Evolutionary conservation across 176 grass and related monocot genomes (phyloP), one percentile per base, ranked within the genome.

Genomic region (Zea luxurians): DNA sequence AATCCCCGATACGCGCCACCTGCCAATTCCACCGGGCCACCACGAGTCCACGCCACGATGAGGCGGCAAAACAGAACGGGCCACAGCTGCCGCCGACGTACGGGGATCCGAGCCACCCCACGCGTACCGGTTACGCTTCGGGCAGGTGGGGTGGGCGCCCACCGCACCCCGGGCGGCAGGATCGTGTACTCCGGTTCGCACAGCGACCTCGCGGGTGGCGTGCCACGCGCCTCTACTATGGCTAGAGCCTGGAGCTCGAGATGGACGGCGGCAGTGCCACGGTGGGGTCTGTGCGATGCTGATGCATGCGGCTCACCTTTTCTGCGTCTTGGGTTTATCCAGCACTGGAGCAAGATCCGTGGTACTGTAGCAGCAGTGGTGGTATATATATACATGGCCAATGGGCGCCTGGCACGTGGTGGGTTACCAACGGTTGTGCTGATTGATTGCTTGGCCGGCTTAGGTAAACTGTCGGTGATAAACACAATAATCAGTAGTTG

Each of bases 111-210:
- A 83, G 74, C 74, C 74, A 68, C 5, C 74, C 27, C 80, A 61
- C 66, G 75, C 86, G 86, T 77, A 84, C 61, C 62, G 64, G 82
- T 46, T 83, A 83, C 83, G 74, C 70, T 78, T 75, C 11, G 85
- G 66, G 66, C 79, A 78, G 79, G 59, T 72, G 66, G 77, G 81
- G 81, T 59, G 63, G 72, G 72, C 41, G 48, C 79, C 35, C 41
- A 42, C 50, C 8, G 37, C 11, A 42, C 1, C 57, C 40, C 13
- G 0, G 53, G 48, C 46, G 1, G 75, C 27, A 4, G 42, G 85
- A 78, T 82, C 66, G n/a, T 11, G 48, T 77, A 73, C 73, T 50
- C 64, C 84, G 12, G 7, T 20, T 44, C 20, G 20, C 64, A 5
- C 37, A 75, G 21, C 46, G 61, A 60, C 34, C 65, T 4, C 5